Evolutionary conservation across 257 asterid genomes (phyloP).

Genomic region (Plantago elongata): DNA sequence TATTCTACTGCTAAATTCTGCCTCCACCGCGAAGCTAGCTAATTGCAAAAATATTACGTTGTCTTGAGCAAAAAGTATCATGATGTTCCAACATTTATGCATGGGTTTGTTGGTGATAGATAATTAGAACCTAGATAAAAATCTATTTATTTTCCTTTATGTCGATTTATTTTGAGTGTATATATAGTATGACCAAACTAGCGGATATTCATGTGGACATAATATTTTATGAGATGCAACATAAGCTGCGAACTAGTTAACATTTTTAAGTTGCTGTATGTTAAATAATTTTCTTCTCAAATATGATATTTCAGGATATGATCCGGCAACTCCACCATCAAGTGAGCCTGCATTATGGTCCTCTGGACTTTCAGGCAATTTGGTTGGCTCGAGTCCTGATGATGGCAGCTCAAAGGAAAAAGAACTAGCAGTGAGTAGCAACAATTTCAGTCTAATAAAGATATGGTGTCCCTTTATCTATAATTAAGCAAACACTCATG

Average conservation of each 20-base stretch:
- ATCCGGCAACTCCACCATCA: background rate
- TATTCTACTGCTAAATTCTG: no score
- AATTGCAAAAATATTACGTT: no score
- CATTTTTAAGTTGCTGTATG: background rate
- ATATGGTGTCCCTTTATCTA: background rate
- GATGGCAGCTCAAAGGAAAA: constrained; percentile 18
- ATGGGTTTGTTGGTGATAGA: no score
- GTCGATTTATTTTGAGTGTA: background rate
- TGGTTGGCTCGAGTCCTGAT: constrained; percentile 9
- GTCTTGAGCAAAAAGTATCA: no score
- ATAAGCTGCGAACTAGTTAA: background rate
- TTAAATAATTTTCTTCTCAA: constrained; percentile 6
- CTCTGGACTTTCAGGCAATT: constrained; percentile 5
- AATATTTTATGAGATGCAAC: background rate
- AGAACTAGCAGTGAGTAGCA: constrained; percentile 25
- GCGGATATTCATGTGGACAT: background rate
- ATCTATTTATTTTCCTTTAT: no score
- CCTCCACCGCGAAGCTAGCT: no score
- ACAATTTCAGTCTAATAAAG: background rate
- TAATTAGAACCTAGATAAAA: no score
- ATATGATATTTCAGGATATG: constrained; percentile 23
- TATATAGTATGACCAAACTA: background rate
- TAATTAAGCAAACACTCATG: no score
- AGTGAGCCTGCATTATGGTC: background rate
- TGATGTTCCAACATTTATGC: no score